phyloP scores from a whole-genome alignment of 129 eudicot genomes.

The Dittrichia graveolens region DNA sequence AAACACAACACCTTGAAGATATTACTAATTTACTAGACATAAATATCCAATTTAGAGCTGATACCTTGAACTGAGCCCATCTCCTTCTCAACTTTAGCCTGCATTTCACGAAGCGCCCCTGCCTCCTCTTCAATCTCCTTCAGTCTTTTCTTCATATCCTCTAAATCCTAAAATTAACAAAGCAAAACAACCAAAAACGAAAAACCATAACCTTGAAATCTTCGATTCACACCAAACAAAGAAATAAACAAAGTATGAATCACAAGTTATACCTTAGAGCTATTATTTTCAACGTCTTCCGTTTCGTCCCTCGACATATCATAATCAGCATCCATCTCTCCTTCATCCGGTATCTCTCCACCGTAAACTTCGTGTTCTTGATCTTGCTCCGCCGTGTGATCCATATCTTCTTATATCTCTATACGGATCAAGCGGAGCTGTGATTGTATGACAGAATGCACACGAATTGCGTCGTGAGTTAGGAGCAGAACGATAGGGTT shows the following conservation, averaged over 20 bases:
- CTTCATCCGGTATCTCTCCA: conserved; percentile 62
- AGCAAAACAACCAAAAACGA: not conserved
- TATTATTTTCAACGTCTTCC: conserved; percentile 40
- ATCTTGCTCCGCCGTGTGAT: conserved; percentile 50
- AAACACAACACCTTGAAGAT: not conserved
- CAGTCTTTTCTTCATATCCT: conserved; percentile 69
- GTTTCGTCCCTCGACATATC: conserved; percentile 47
- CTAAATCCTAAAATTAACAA: conserved; percentile 51
- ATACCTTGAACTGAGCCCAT: conserved; percentile 73
- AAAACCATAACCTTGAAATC: conserved; percentile 16
- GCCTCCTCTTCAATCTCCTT: conserved; percentile 87
- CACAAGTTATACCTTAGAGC: conserved; percentile 42
- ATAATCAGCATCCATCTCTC: conserved; percentile 65
- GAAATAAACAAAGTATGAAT: not conserved
- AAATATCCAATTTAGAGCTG: not conserved
- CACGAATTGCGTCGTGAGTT: too few relatives aligned
- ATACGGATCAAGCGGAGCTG: conserved; percentile 4
- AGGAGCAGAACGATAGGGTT: conserved; percentile 14
- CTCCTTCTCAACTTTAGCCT: conserved; percentile 78
- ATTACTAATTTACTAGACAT: not conserved
- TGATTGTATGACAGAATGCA: not conserved
- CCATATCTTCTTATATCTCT: conserved; percentile 17
- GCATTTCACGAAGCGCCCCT: conserved; percentile 88
- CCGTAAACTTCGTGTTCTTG: conserved; percentile 75
- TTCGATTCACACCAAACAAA: not conserved